These are phyloP conservation scores for Colletotrichum gloeosporioides DNA, from an alignment of 2,329 filamentous ascomycete genomes.

Conservation along the genomic window DNA sequence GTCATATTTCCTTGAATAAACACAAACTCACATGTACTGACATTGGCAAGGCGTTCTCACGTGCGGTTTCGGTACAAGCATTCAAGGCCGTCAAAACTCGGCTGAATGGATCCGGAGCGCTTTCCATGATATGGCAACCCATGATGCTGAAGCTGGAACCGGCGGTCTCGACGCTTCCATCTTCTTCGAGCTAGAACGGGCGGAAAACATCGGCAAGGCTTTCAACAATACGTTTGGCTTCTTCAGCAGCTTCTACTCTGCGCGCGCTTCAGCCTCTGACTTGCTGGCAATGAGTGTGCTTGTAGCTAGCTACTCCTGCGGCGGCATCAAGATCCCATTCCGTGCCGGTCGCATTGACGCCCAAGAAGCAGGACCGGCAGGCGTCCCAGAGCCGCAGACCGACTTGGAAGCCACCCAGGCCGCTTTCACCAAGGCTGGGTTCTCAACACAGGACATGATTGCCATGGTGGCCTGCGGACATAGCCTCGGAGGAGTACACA, in stretches of 20 bases:
- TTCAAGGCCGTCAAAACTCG: constrained; percentile 24
- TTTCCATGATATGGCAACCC: constrained; percentile 30
- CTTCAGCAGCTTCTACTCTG: constrained; percentile 24
- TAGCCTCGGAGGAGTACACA: constrained; percentile 48
- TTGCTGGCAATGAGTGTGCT: constrained; percentile 28
- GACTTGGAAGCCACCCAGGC: constrained; percentile 28
- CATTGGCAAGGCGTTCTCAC: constrained; percentile 18
- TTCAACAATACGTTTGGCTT: constrained; percentile 33
- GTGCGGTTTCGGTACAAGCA: constrained; percentile 23
- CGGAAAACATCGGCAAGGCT: constrained; percentile 26
- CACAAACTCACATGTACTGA: background rate
- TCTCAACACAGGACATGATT: constrained; percentile 39
- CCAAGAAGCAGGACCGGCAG: constrained; percentile 30
- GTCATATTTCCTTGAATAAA: background rate
- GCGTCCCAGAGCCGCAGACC: constrained; percentile 36
- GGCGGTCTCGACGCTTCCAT: constrained; percentile 30
- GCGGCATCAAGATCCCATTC: constrained; percentile 29
- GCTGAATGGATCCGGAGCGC: constrained; percentile 32
- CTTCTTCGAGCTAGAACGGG: constrained; percentile 26
- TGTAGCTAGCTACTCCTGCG: constrained; percentile 24
- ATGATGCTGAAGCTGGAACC: constrained; percentile 23
- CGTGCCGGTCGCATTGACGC: constrained; percentile 36
- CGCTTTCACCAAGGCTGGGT: constrained; percentile 35
- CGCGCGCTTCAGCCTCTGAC: constrained; percentile 27
- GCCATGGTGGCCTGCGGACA: constrained; percentile 40